A percentile compares a stretch with the other conserved stretches of the same genome.
Evolutionary conservation across 2,329 filamentous ascomycete species (phyloP).

Genomic region (Diaporthe eres): DNA sequence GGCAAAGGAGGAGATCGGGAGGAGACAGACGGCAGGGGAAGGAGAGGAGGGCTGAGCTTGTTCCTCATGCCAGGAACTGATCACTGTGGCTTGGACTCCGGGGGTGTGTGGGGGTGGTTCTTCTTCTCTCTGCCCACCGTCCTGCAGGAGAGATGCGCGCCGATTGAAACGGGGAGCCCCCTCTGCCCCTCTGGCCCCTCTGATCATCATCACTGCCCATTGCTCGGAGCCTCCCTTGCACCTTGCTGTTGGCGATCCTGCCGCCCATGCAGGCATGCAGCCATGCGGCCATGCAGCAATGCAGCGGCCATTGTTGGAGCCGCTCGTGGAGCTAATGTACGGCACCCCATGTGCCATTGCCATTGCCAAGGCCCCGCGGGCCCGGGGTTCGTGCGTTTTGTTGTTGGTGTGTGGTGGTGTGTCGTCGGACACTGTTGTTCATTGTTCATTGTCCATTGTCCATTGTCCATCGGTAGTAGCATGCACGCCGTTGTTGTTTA

Average conservation of each 20-base stretch:
- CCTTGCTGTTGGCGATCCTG: conserved; percentile 27
- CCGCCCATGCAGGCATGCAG: neutral
- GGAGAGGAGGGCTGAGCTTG: conserved; percentile 24
- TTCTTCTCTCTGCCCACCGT: neutral
- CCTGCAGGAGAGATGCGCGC: conserved; percentile 15
- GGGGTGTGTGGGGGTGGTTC: neutral
- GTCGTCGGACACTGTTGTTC: conserved; percentile 9
- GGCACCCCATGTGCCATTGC: conserved; percentile 10
- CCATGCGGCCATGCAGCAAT: neutral
- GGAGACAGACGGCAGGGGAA: neutral
- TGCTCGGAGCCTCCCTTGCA: conserved; percentile 5
- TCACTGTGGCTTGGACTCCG: conserved; percentile 20
- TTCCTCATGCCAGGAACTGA: neutral
- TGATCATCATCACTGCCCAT: neutral
- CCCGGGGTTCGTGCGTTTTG: neutral
- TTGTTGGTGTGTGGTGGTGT: neutral
- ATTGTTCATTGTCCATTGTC: neutral
- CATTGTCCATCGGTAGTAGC: conserved; percentile 9
- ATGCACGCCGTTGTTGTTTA: neutral
- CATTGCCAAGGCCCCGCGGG: conserved; percentile 18
- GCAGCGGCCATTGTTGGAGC: conserved; percentile 12
- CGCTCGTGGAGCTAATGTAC: conserved; percentile 19
- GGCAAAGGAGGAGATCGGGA: neutral
- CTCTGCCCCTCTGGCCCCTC: neutral
- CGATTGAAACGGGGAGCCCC: conserved; percentile 15